Conservation (phyloP, 2,329 filamentous ascomycete species). For the Sporothrix schenckii region DNA sequence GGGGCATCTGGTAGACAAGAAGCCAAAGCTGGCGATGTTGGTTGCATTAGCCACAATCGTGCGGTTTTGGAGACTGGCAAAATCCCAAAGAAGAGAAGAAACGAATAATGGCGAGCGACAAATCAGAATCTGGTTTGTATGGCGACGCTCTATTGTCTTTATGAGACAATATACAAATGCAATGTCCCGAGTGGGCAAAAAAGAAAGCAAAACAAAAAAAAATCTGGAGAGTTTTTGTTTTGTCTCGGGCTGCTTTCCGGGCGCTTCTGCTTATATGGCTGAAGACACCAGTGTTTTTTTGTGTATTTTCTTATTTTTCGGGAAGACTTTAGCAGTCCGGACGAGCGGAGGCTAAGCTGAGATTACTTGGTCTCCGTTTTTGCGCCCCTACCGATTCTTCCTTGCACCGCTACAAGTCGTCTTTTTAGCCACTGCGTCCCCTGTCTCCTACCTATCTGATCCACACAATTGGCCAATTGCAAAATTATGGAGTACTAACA, state of each 20-base stretch:
- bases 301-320: background rate
- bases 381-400: slow-evolving; percentile 27
- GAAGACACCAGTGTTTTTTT: slow-evolving; percentile 4
- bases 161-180: slow-evolving; percentile 2
- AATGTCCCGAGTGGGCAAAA: slow-evolving; percentile 10
- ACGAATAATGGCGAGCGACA: background rate
- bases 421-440: background rate
- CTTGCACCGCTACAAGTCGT: background rate
- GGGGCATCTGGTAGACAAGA: background rate
- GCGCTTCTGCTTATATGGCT: slow-evolving; percentile 26
- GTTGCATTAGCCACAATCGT: background rate
- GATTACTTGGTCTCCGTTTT: slow-evolving; percentile 38
- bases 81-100: background rate
- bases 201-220: slow-evolving; percentile 9
- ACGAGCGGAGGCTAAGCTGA: slow-evolving; percentile 52
- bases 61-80: background rate
- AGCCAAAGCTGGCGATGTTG: background rate
- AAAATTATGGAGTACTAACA: slow-evolving; percentile 32
- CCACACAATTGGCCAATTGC: slow-evolving; percentile 13
- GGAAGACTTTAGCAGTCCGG: slow-evolving; percentile 39
- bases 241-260: background rate
- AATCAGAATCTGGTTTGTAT: background rate
- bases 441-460: slow-evolving; percentile 21
- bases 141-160: background rate
- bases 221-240: background rate